phyloP scores from a whole-genome alignment of 257 asterid genomes.

The Rauvolfia tetraphylla region DNA sequence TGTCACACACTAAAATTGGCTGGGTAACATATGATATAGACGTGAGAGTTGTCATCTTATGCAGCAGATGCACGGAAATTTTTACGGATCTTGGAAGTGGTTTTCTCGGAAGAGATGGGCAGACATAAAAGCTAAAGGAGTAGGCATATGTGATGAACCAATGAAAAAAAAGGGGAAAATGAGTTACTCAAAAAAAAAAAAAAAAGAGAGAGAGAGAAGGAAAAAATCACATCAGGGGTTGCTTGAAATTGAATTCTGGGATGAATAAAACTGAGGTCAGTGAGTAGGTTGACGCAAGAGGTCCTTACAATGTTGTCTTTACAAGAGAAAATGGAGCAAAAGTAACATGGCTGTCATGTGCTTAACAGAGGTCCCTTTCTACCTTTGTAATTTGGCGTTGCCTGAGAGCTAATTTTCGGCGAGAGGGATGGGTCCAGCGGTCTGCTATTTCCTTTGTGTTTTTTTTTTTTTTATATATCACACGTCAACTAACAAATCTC shows the following conservation, averaged over 20 bases:
- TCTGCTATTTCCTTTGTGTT: slow-evolving; percentile 9
- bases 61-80: background rate
- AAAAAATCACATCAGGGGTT: background rate
- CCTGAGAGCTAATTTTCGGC: slow-evolving; percentile 26
- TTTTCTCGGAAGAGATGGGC: background rate
- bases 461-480: slow-evolving; percentile 28
- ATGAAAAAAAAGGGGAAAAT: too few species aligned
- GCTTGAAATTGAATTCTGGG: slow-evolving; percentile 8
- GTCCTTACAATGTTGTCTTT: slow-evolving; percentile 31
- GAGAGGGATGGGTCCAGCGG: slow-evolving; percentile 38
- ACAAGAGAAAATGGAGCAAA: slow-evolving; percentile 44
- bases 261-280: slow-evolving; percentile 13
- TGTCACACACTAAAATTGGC: too few species aligned
- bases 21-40: background rate
- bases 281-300: slow-evolving; percentile 17
- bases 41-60: background rate
- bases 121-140: background rate
- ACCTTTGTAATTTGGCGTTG: slow-evolving; percentile 3
- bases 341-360: slow-evolving; percentile 58
- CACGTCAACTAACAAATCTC: slow-evolving; percentile 41
- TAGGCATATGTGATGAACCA: background rate
- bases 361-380: slow-evolving; percentile 29
- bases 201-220: too few species aligned
- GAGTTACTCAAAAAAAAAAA: too few species aligned
- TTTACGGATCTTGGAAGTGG: background rate